Evolutionary conservation across 495 filamentous ascomycete species (phyloP).

Genomic region (Staphylotrichum longicolle): DNA sequence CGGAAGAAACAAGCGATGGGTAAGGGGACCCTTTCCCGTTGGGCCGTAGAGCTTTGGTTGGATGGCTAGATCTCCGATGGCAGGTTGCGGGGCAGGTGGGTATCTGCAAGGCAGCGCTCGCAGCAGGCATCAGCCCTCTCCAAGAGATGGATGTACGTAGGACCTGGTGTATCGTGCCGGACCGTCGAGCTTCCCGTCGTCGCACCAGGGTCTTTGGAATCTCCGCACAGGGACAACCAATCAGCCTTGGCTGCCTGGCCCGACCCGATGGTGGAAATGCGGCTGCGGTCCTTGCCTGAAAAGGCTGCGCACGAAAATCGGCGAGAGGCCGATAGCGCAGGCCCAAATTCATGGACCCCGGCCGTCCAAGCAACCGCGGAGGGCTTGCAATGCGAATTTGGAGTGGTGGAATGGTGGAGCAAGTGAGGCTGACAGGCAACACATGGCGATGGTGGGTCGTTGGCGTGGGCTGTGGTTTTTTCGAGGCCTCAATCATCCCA

Average conservation of each 20-base stretch:
- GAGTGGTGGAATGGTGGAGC: background rate
- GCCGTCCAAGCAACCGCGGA: background rate
- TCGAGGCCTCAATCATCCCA: conserved; percentile 4
- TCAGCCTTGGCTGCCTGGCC: conserved; percentile 18
- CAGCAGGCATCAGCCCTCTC: conserved; percentile 5
- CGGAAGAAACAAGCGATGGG: background rate
- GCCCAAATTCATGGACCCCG: background rate
- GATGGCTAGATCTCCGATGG: background rate
- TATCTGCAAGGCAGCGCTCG: background rate
- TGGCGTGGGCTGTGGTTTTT: conserved; percentile 1
- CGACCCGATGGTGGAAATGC: background rate
- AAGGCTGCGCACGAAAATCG: background rate
- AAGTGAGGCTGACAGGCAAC: conserved; percentile 3
- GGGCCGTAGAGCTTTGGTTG: background rate
- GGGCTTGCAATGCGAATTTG: conserved; percentile 13
- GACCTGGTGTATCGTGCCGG: background rate
- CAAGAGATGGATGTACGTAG: no score
- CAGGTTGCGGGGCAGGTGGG: background rate
- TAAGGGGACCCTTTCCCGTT: background rate
- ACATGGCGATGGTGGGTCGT: background rate
- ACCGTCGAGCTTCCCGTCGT: background rate
- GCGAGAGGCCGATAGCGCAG: background rate
- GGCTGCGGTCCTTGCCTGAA: conserved; percentile 1
- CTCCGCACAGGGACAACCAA: background rate
- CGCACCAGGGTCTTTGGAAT: background rate